Conservation (phyloP, 805 yeast genomes). For the Ogataea pilisensis region DNA sequence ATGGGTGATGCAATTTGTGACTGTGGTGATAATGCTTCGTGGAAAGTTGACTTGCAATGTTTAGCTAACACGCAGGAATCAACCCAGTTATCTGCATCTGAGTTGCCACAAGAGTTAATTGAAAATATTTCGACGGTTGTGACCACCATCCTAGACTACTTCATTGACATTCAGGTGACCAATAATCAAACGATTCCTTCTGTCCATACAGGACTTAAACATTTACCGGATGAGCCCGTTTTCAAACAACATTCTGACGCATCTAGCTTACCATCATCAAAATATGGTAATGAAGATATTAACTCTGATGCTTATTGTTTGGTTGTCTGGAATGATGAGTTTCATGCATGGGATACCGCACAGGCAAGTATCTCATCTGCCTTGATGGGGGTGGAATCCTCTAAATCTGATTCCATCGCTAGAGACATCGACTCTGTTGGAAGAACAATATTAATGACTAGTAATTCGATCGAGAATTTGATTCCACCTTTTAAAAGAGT, state of each 20-base stretch:
- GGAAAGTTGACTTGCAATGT: slow-evolving; percentile 52
- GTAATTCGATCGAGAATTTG: slow-evolving; percentile 21
- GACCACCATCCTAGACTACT: slow-evolving; percentile 34
- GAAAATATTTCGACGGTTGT: slow-evolving; percentile 26
- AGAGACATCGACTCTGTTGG: slow-evolving; percentile 47
- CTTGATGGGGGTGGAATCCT: neutral
- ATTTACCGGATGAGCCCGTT: slow-evolving; percentile 2
- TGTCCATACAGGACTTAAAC: slow-evolving; percentile 5
- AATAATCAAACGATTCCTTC: slow-evolving; percentile 26
- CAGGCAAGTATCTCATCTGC: slow-evolving; percentile 16
- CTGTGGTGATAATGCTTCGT: slow-evolving; percentile 69
- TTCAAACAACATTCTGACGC: slow-evolving; percentile 25
- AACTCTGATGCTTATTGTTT: slow-evolving; percentile 41
- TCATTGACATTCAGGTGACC: slow-evolving; percentile 36
- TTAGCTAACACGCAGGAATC: slow-evolving; percentile 18
- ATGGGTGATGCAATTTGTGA: slow-evolving; percentile 61
- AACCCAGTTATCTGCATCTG: slow-evolving; percentile 7
- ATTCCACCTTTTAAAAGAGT: slow-evolving; percentile 11
- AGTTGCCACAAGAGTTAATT: slow-evolving; percentile 18
- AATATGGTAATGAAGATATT: slow-evolving; percentile 34
- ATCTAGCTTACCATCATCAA: slow-evolving; percentile 30
- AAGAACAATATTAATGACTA: slow-evolving; percentile 41
- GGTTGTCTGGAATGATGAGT: slow-evolving; percentile 76
- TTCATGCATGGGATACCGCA: slow-evolving; percentile 47
- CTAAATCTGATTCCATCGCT: slow-evolving; percentile 34